These are phyloP conservation scores for Phytophthora uliginosa DNA, from an alignment of 352 stramenopile genomes.

Conservation along the genomic window DNA sequence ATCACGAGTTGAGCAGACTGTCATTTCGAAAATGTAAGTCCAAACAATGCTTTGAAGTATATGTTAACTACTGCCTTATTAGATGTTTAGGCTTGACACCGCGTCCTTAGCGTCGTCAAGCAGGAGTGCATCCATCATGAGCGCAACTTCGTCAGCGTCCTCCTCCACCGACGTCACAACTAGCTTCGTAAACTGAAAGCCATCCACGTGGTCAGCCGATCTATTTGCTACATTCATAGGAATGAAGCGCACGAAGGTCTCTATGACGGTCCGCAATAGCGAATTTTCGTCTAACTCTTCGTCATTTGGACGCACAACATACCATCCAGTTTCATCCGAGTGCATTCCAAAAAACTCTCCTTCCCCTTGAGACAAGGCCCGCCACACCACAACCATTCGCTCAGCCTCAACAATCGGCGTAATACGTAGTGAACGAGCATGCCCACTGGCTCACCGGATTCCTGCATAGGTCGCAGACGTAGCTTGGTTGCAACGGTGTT, in stretches of 20 bases:
- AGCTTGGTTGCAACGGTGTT: slow-evolving; percentile 53
- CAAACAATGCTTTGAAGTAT: too few species aligned
- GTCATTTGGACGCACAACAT: slow-evolving; percentile 9
- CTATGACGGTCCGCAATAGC: slow-evolving; percentile 20
- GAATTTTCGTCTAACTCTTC: too few species aligned
- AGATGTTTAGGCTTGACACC: too few species aligned
- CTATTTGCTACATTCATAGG: slow-evolving; percentile 16
- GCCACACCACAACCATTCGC: slow-evolving; percentile 61
- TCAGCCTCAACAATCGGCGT: slow-evolving; percentile 39
- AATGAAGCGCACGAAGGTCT: slow-evolving; percentile 34
- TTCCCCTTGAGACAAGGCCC: slow-evolving; percentile 43
- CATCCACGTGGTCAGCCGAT: slow-evolving; percentile 1
- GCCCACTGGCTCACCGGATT: slow-evolving; percentile 10
- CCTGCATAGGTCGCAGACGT: slow-evolving; percentile 19
- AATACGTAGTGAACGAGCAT: slow-evolving; percentile 29
- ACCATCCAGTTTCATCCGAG: slow-evolving; percentile 61
- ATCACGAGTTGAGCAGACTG: too few species aligned
- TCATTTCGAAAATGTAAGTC: too few species aligned
- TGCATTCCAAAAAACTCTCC: slow-evolving; percentile 37
- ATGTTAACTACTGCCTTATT: too few species aligned
- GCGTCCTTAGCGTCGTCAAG: too few species aligned
- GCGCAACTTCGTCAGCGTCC: not conserved
- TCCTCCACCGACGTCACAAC: slow-evolving; percentile 36
- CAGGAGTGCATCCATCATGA: too few species aligned
- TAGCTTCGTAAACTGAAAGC: slow-evolving; percentile 36